These are phyloP conservation scores for Annulohypoxylon maeteangense DNA, from an alignment of 495 filamentous ascomycete species.

Conservation along the genomic window DNA sequence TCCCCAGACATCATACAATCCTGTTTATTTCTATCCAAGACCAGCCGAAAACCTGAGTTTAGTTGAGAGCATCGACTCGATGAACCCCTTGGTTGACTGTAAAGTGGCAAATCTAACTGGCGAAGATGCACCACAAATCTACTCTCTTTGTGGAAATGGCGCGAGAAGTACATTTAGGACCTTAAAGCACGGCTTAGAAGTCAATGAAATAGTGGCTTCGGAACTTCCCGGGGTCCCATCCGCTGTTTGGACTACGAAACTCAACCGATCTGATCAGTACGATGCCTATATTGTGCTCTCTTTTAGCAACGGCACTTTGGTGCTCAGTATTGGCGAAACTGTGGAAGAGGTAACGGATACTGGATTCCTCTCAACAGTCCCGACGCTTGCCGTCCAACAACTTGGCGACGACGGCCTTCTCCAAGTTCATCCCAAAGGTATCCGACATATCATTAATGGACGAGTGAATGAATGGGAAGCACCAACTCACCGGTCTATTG, in stretches of 20 bases:
- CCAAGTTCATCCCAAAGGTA: constrained; percentile 94
- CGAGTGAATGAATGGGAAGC: constrained; percentile 94
- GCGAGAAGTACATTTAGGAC: constrained; percentile 90
- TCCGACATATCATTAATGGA: constrained; percentile 86
- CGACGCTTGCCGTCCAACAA: constrained; percentile 92
- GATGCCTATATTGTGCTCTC: constrained; percentile 81
- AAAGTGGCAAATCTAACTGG: constrained; percentile 88
- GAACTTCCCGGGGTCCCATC: constrained; percentile 86
- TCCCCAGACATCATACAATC: constrained; percentile 70
- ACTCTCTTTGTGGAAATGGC: constrained; percentile 87
- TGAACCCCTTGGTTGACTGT: constrained; percentile 91
- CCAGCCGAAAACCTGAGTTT: constrained; percentile 82
- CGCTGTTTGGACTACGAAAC: constrained; percentile 94
- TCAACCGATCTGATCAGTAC: constrained; percentile 82
- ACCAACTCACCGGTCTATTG: constrained; percentile 92
- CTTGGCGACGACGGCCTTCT: constrained; percentile 92
- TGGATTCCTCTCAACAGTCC: constrained; percentile 85
- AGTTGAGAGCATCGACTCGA: constrained; percentile 84
- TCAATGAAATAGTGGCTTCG: constrained; percentile 93
- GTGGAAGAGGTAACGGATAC: constrained; percentile 95
- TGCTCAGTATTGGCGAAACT: constrained; percentile 93
- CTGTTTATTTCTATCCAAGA: constrained; percentile 86
- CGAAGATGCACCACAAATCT: constrained; percentile 97
- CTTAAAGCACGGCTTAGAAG: constrained; percentile 90
- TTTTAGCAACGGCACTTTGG: constrained; percentile 76